Conservation (phyloP, 257 asterid genomes). For the Solanum commersonii region DNA sequence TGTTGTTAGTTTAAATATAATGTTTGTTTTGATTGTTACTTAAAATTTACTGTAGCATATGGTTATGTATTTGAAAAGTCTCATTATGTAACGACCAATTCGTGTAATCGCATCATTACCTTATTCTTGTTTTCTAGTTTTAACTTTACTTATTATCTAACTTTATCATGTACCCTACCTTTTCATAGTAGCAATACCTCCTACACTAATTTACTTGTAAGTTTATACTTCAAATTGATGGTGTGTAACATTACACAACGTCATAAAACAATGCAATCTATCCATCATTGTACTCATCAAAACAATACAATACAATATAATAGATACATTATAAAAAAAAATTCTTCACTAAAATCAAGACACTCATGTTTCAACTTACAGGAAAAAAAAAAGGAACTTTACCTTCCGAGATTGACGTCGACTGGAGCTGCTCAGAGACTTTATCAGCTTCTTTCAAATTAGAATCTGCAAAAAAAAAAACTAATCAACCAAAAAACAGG, state of each 20-base stretch:
- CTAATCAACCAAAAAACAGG: background rate
- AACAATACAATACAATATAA: background rate
- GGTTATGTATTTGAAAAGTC: background rate
- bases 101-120: background rate
- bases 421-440: constrained; percentile 66
- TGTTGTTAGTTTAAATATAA: background rate
- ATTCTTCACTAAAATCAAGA: background rate
- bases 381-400: background rate
- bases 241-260: background rate
- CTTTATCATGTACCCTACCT: background rate
- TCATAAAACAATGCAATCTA: background rate
- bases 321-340: background rate
- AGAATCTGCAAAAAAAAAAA: constrained; percentile 31
- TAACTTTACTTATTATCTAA: background rate
- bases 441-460: constrained; percentile 55
- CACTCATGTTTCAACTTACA: background rate
- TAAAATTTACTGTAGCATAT: too few relatives aligned
- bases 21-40: background rate
- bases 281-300: background rate
- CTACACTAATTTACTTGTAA: too few relatives aligned
- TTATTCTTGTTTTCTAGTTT: background rate
- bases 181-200: background rate
- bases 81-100: background rate
- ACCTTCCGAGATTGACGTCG: constrained; percentile 77
- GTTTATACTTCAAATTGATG: background rate